Base-by-base conservation (phyloP, 2,329 filamentous ascomycete genomes). In the Penicillium olsonii region DNA sequence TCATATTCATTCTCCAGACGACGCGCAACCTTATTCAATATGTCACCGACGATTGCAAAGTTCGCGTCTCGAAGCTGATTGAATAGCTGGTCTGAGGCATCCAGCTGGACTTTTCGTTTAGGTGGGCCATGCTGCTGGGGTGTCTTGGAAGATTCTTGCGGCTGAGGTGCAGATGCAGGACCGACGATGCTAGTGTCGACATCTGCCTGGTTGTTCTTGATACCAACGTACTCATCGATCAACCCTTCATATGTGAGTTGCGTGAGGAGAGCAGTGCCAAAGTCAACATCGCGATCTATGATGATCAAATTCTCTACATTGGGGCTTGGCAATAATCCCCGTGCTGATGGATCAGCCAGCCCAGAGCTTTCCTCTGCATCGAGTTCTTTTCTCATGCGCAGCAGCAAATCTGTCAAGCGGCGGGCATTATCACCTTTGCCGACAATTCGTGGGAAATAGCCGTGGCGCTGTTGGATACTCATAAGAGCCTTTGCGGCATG, bases 221-320 rank as follows among this genome's bases (percentile, higher is more conserved):
- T 95, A 26, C 88, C 87, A 66, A 95, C 95, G 14, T 94, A 81
- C 68, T 99, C 94, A 65, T 99, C 95, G 45, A 99, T 87, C 20
- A 99, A 78, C 3, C 94, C 94, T 73, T 99, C 92, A 64, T 99
- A 99, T 1, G 94, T 99, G 54, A 99, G 77, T 68, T 99, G 94
- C 0, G 92, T 97, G 45, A 99, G 84, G 14, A 99, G 79, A 0
- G 88, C 87, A 1, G 94, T 96, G 14, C 92, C 90, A 63, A 94
- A 91, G 69, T 99, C 94, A 47, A 96, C 87, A 67, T 96, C 92
- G 42, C 94, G 88, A 70, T 99, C 94, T 47, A 99, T 91, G 53
- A 99, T 88, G 62, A 99, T 92, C 52, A 96, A 78, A 65, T 87
- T 95, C 69, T 99, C 94, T 40, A 91, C 88, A 6, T 85, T 86